Percentiles rank a stretch among this genome's conserved stretches.
Conservation (phyloP, 768 basidiomycete genomes). For the Calocybe cyanea region DNA sequence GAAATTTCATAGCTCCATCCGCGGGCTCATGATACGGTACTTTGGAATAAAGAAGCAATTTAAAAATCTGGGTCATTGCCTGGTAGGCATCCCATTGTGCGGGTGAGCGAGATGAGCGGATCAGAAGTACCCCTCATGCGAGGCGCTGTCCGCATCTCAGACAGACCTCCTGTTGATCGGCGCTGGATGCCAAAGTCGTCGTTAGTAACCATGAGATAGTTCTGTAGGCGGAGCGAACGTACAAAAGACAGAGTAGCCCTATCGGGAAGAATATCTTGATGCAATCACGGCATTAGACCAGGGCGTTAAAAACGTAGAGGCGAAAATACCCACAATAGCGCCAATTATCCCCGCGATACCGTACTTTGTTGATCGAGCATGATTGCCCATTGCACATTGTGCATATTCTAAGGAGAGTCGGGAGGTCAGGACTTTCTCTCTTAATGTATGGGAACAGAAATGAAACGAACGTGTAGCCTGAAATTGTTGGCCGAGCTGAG, state of each 20-base stretch:
- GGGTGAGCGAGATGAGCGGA: too few relatives aligned
- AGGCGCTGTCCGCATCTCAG: slow-evolving; percentile 9
- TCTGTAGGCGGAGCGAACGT: not conserved
- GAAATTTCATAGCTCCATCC: too few relatives aligned
- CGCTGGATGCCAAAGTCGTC: not conserved
- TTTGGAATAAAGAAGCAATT: too few relatives aligned
- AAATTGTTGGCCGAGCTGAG: slow-evolving; percentile 11
- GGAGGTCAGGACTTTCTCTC: too few relatives aligned
- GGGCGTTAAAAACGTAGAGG: not conserved
- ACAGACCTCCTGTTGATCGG: slow-evolving; percentile 11
- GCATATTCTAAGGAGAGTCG: slow-evolving; percentile 16
- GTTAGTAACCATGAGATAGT: not conserved
- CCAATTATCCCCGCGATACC: slow-evolving; percentile 23
- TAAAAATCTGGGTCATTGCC: too few relatives aligned
- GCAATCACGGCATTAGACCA: not conserved
- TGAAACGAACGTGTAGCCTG: slow-evolving; percentile 12
- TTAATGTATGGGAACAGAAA: not conserved
- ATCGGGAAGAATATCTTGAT: slow-evolving; percentile 21
- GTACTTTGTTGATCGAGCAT: slow-evolving; percentile 18
- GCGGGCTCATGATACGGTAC: too few relatives aligned
- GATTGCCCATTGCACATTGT: slow-evolving; percentile 19
- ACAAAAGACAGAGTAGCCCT: slow-evolving; percentile 16
- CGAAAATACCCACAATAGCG: slow-evolving; percentile 19
- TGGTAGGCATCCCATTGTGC: too few relatives aligned
- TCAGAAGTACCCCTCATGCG: too few relatives aligned